Base-by-base conservation (phyloP, 2,329 filamentous ascomycete species). In the Fusarium sp. region DNA sequence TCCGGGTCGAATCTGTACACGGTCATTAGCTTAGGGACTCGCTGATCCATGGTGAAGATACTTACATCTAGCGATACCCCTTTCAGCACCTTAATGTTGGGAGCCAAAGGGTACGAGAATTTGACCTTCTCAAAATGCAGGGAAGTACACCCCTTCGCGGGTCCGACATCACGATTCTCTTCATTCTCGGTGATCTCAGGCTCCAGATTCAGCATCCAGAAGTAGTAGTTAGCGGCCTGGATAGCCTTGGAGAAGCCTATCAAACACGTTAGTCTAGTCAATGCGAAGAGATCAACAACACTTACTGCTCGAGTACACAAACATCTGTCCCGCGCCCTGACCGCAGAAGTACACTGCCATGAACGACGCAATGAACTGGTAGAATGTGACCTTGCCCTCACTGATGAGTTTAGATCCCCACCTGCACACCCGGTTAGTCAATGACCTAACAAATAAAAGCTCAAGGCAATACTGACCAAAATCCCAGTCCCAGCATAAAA, bases 101-200 rank as follows among this genome's bases (percentile, higher is more conserved):
- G 80, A 25, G 84, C 78, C 52, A 83, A 71, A 3, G 91, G 90
- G 71, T 93, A 93, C 3, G 88, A 85, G 79, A 93, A 93, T n/a
- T 85, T 81, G 10, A 93, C 85, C 32, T 88, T 81, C 6, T 85
- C 83, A 71, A 92, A 86, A 11, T 86, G 82, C 2, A 91, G 83
- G 1, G 27, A 75, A 78, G 10, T 73, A 57, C 6, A 77, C 76
- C 0, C 83, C 84, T 0, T 78, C 79, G 6, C 75, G 78, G 45
- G 45, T 6, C 50, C 48, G 11, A 20, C 18, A 18, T 82, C 75
- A 5, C 70, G 67, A 73, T 86, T 86, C 2, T 56, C 62, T 5
- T 57, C 20, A 23, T 23, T 48, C 30, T 65, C 63, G 4, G 20
- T 23, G 7, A 37, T 83, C 73, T 2, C 77, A 68, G 3, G 82